Evolutionary conservation across 1,139 yeast genomes (phyloP), one percentile per base, ranked within the genome.

Genomic region (Candida labiduridarum): DNA sequence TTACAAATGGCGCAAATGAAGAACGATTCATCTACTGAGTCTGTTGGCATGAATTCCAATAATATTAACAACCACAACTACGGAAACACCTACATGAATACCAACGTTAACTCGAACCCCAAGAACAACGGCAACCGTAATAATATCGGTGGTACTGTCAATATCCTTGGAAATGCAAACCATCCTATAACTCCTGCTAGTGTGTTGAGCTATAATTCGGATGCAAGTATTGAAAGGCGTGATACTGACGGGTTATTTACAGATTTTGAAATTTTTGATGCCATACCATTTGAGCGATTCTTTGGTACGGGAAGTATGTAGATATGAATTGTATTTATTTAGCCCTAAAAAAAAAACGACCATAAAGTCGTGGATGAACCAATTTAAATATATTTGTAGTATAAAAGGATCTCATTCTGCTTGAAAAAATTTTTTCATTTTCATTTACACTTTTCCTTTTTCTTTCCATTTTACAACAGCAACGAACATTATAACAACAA

Each of bases 1-100:
- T 50, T 60, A 29, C 72, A 69, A 52, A 63, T 73, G 59, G 63
- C 63, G 4, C 59, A 62, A 10, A 61, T 65, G 64, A 69, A 69
- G 50, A 29, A 41, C 11, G 41, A 44, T 19, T 41, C 25, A n/a
- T n/a, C 25, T 4, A 41, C 38, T 5, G 12, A 27, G 39, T 12
- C 33, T 3, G 9, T n/a, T 19, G 14, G 12, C 29, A 19, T 11
- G 12, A 25, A 29, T 29, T 14, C 25, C 18, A 40, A 25, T 40
- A 40, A 40, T 40, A 27, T 25, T 40, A 12, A 25, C 25, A 36
- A 36, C 25, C 15, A 36, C 34, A 30, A 30, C 14, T 30, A 30
- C 34, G 14, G 14, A 38, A 30, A 30, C 35, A 29, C 31, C 22
- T 19, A 19, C 22, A 19, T 19, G 22, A 19, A 25, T 25, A 25